Percentiles rank a stretch among this genome's conserved stretches.
Conservation (phyloP, 1,284 basidiomycete species). For the Puccinia hordei region DNA sequence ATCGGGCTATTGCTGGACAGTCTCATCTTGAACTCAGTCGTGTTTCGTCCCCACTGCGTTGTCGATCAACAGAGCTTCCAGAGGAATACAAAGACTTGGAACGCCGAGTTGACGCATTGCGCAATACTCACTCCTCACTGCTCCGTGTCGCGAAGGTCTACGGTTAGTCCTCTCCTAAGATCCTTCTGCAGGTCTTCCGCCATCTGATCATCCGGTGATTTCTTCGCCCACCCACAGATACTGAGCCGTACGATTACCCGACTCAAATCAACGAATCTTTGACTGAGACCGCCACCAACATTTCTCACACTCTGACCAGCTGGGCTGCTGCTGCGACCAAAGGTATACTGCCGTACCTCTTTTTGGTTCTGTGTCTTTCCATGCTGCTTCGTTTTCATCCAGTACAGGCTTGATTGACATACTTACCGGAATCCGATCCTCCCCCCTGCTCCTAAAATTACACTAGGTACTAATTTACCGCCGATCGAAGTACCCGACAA, state of each 20-base stretch:
- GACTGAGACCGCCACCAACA: constrained; percentile 63
- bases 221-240: constrained; percentile 62
- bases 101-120: constrained; percentile 86
- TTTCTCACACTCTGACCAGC: constrained; percentile 76
- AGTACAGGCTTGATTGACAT: background rate
- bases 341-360: constrained; percentile 55
- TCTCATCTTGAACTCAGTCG: too few species aligned
- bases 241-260: constrained; percentile 82
- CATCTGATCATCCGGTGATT: background rate
- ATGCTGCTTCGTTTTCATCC: background rate
- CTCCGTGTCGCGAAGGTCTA: constrained; percentile 66
- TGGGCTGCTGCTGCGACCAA: constrained; percentile 87
- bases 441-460: background rate
- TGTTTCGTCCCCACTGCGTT: background rate
- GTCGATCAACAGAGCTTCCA: constrained; percentile 55
- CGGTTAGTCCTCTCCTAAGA: constrained; percentile 3
- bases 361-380: background rate
- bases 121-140: constrained; percentile 71
- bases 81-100: constrained; percentile 95
- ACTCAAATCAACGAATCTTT: constrained; percentile 64
- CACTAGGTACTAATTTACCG: constrained; percentile 36
- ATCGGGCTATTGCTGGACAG: background rate
- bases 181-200: constrained; percentile 62
- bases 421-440: background rate
- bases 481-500: constrained; percentile 60